Evolutionary conservation across 2,329 filamentous ascomycete genomes (phyloP).

Genomic region (Fusarium sp.): DNA sequence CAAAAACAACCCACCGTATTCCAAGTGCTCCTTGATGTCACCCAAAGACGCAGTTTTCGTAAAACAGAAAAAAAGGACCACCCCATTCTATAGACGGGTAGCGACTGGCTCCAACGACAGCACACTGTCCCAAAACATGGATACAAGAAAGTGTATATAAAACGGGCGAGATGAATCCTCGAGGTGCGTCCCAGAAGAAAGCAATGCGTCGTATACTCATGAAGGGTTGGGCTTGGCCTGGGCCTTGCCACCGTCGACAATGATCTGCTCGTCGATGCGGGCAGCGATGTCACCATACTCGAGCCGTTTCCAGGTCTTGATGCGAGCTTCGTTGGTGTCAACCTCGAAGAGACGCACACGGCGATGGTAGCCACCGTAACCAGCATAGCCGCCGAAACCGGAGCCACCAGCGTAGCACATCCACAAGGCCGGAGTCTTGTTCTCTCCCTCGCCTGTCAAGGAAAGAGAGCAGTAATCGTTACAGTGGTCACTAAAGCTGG

Average conservation of each 20-base stretch:
- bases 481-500: constrained; percentile 78
- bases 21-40: constrained; percentile 16
- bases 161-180: not conserved
- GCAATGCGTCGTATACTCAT: constrained; percentile 28
- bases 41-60: constrained; percentile 20
- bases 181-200: not conserved
- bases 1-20: constrained; percentile 11
- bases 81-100: constrained; percentile 27
- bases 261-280: constrained; percentile 72
- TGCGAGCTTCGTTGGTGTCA: constrained; percentile 89
- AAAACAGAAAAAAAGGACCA: constrained; percentile 16
- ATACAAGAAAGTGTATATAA: constrained; percentile 29
- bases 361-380: constrained; percentile 87
- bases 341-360: constrained; percentile 91
- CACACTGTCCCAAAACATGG: constrained; percentile 16
- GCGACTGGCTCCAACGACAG: not conserved
- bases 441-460: constrained; percentile 53
- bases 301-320: constrained; percentile 91
- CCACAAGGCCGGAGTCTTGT: constrained; percentile 80
- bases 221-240: constrained; percentile 22
- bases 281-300: constrained; percentile 71
- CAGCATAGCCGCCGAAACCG: constrained; percentile 95
- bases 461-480: constrained; percentile 95
- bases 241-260: constrained; percentile 71
- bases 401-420: constrained; percentile 97